Base-by-base conservation (phyloP, 1,284 basidiomycete species). In the Ustilago sp. region DNA sequence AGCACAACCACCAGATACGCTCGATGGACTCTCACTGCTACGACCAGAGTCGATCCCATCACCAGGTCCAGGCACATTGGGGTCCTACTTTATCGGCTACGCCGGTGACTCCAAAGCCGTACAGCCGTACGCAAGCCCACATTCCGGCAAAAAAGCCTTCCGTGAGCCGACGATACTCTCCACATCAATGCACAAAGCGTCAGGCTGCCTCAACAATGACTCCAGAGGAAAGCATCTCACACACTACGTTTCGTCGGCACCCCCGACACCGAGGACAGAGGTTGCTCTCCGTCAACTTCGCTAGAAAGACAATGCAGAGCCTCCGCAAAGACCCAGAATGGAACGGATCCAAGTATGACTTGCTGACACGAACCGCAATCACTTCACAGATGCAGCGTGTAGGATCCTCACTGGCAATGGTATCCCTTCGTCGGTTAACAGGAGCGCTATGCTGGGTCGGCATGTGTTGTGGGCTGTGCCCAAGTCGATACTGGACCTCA, bases 311-410 rank as follows among this genome's bases (percentile, higher is more conserved):
- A 13, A 23, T 66, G 48, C 68, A 61, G 48, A 38, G 35, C 39
- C 57, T 70, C 15, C 45, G 65, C n/a, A 47, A 53, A n/a, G 63
- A 66, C 28, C 48, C 56, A 8, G 59, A 56, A 15, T 72, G 64
- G 63, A 48, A 35, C 15, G 69, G 69, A n/a, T 55, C 59, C 8
- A 47, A 34, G 31, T 72, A 72, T 64, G 63, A 72, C 32, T 50
- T 71, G 39, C 55, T 71, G n/a, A 36, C 63, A 13, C 63, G 47
- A 85, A 85, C 53, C 85, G 84, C 70, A 85, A 85, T 48, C 63
- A 72, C 17, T 85, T 85, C 61, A 80, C 84, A 36, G 72, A 79
- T 53, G 77, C 79, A 43, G 75, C 85, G 23, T 71, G 77, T 35
- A 70, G 60, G 34, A 43, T 72, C 0, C 52, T 85, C 31, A 83